Conservation (phyloP, 495 filamentous ascomycete species). For the Xylaria venustula region DNA sequence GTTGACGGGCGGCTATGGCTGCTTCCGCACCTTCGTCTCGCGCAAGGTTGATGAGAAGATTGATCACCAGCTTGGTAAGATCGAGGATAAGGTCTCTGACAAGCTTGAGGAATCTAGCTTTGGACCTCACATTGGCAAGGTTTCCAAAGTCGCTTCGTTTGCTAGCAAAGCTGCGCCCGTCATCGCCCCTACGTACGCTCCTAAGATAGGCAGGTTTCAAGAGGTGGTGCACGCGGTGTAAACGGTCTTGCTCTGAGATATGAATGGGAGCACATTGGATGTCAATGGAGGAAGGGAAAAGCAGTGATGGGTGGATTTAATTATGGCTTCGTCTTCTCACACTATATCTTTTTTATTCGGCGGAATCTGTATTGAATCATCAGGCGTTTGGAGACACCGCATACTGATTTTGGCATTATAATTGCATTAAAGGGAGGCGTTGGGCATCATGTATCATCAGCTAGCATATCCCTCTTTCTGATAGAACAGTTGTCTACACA, state of each 20-base stretch:
- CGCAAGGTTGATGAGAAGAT: constrained; percentile 33
- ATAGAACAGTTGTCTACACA: neutral
- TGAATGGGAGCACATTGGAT: neutral
- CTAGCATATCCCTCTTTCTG: neutral
- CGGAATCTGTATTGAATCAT: neutral
- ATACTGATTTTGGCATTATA: neutral
- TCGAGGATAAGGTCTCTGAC: constrained; percentile 20
- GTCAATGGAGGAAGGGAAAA: neutral
- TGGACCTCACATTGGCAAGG: neutral
- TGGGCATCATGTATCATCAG: neutral
- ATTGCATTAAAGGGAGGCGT: neutral
- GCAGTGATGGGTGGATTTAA: neutral
- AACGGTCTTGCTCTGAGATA: neutral
- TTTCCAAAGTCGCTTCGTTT: neutral
- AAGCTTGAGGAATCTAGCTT: constrained; percentile 14
- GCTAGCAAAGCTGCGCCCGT: neutral
- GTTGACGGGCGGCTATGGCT: constrained; percentile 40
- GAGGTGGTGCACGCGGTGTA: constrained; percentile 4
- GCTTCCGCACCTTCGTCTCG: constrained; percentile 31
- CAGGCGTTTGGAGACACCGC: constrained; percentile 1
- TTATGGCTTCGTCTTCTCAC: neutral
- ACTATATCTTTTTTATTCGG: neutral
- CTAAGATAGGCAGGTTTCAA: neutral
- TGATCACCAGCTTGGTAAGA: constrained; percentile 22
- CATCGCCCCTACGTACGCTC: neutral